These are phyloP conservation scores for Boletus subparvulus DNA, from an alignment of 768 basidiomycete genomes.

Conservation along the genomic window DNA sequence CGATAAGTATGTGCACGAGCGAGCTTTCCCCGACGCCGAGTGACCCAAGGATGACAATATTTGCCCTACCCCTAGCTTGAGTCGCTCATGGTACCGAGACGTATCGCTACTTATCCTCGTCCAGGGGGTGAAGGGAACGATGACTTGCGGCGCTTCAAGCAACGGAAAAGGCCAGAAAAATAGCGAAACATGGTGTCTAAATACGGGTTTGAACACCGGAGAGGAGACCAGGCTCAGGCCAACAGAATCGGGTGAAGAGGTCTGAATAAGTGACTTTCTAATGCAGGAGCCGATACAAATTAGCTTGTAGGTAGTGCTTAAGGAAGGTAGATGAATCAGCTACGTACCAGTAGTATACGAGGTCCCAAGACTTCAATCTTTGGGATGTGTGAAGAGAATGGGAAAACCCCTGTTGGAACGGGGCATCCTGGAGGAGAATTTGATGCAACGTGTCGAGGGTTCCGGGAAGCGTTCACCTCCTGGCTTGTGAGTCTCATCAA, in stretches of 20 bases:
- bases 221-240: background rate
- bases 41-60: conserved; percentile 25
- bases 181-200: background rate
- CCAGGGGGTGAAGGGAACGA: background rate
- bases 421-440: conserved; percentile 2
- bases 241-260: background rate
- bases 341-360: background rate
- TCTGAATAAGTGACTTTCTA: too few species aligned
- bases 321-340: background rate
- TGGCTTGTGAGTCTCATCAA: background rate
- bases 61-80: conserved; percentile 4
- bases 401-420: background rate
- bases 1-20: conserved; percentile 39
- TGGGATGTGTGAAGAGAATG: background rate
- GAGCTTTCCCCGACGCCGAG: conserved; percentile 40
- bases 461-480: background rate
- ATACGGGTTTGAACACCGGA: background rate
- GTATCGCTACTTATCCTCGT: conserved; percentile 7
- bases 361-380: background rate
- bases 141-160: background rate
- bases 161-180: background rate
- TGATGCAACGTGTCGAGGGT: conserved; percentile 1
- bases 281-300: background rate
- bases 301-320: background rate
- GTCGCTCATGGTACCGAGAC: background rate